A percentile compares a stretch with the other conserved stretches of the same genome.
These are phyloP conservation scores for Trichoderma parareesei DNA, from an alignment of 495 filamentous ascomycete species.

Conservation along the genomic window DNA sequence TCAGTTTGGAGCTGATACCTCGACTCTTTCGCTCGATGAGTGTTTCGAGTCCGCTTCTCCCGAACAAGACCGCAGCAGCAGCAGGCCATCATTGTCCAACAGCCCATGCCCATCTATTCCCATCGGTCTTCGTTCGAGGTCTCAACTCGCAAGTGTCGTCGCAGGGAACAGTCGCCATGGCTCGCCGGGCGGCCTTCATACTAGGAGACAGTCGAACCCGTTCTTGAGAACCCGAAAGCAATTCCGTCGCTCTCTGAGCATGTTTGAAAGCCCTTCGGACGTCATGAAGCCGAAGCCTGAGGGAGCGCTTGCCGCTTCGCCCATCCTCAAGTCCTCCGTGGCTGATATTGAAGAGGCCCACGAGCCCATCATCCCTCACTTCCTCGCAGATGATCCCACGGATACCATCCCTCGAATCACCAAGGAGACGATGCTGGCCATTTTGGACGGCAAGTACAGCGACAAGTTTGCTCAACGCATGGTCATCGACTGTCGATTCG, in stretches of 20 bases:
- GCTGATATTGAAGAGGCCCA: constrained; percentile 65
- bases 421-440: constrained; percentile 64
- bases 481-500: constrained; percentile 94
- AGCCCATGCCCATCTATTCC: constrained; percentile 45
- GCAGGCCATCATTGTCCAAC: constrained; percentile 44
- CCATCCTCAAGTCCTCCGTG: constrained; percentile 53
- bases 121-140: constrained; percentile 49
- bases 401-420: constrained; percentile 84
- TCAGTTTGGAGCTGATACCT: constrained; percentile 60
- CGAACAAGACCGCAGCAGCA: constrained; percentile 52
- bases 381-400: constrained; percentile 69
- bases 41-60: constrained; percentile 69
- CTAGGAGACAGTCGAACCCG: constrained; percentile 63
- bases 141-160: constrained; percentile 41
- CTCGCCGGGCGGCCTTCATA: constrained; percentile 61
- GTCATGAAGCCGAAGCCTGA: constrained; percentile 59
- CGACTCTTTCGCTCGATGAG: constrained; percentile 61
- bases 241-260: constrained; percentile 85
- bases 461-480: constrained; percentile 65
- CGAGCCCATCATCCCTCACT: constrained; percentile 71
- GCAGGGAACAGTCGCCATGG: constrained; percentile 38
- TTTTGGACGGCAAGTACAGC: constrained; percentile 81
- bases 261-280: constrained; percentile 90
- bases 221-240: constrained; percentile 75
- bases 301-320: constrained; percentile 40